A percentile compares a stretch with the other conserved stretches of the same genome.
Conservation (phyloP, 495 filamentous ascomycete species). For the Penicillium ochrochloron region DNA sequence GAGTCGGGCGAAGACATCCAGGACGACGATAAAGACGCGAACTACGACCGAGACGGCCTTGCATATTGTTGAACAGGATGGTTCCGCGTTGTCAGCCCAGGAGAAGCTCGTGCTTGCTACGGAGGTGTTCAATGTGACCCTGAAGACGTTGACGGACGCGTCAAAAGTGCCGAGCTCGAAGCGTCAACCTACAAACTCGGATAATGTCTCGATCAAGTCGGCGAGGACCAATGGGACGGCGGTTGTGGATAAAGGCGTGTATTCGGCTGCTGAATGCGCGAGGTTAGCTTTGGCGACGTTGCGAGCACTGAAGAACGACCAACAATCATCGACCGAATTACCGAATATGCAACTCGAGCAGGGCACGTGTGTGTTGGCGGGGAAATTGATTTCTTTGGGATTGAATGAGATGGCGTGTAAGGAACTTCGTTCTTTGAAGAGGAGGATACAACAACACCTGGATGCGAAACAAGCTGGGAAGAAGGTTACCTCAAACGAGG, state of each 20-base stretch:
- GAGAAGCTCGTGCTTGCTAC: constrained; percentile 77
- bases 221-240: constrained; percentile 27
- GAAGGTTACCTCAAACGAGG: constrained; percentile 26
- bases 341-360: constrained; percentile 79
- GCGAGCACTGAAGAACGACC: constrained; percentile 59
- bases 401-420: constrained; percentile 76
- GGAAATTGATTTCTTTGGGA: constrained; percentile 71
- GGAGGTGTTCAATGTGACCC: constrained; percentile 75
- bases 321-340: constrained; percentile 52
- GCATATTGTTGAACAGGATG: constrained; percentile 41
- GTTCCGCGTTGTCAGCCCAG: constrained; percentile 53
- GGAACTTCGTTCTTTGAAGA: constrained; percentile 72
- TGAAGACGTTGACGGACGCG: constrained; percentile 76
- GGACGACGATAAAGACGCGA: constrained; percentile 43
- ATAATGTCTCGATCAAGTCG: constrained; percentile 55
- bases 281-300: constrained; percentile 73
- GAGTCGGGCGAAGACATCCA: constrained; percentile 40
- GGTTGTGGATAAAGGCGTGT: constrained; percentile 36
- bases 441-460: constrained; percentile 56
- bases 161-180: constrained; percentile 52
- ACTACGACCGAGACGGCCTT: constrained; percentile 31
- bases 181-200: constrained; percentile 18
- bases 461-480: constrained; percentile 31
- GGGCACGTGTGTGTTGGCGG: constrained; percentile 76
- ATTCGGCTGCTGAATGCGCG: constrained; percentile 71